Conservation (phyloP, 1,284 basidiomycete genomes). For the Microbotryomycetes sp. region DNA sequence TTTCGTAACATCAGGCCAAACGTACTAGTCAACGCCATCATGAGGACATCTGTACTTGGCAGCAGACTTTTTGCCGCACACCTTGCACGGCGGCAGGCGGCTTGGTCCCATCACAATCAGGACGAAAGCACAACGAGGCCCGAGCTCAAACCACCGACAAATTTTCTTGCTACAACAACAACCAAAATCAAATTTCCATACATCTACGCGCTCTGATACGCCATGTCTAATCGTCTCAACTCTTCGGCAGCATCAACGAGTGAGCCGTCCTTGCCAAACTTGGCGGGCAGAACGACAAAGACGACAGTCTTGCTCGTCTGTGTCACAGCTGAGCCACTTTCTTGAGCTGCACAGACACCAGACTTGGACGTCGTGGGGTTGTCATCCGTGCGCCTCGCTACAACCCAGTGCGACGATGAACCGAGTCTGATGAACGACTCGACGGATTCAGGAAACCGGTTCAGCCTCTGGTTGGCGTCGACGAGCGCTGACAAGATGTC, state of each 20-base stretch:
- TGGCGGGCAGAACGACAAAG: conserved; percentile 9
- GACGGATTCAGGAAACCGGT: conserved; percentile 1
- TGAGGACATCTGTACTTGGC: conserved; percentile 20
- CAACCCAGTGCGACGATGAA: conserved; percentile 5
- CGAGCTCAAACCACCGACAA: too few relatives aligned
- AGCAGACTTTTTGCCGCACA: conserved; percentile 13
- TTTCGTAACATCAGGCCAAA: too few relatives aligned
- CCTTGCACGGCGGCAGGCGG: conserved; percentile 15
- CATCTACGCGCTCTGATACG: conserved; percentile 4
- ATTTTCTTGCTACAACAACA: background rate
- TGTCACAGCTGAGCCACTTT: background rate
- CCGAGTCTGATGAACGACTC: conserved; percentile 12
- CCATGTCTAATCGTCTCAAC: conserved; percentile 7
- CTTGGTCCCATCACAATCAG: background rate
- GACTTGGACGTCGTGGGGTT: background rate
- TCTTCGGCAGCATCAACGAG: conserved; percentile 22
- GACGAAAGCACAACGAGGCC: too few relatives aligned
- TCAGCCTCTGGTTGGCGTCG: background rate
- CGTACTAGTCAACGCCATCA: conserved; percentile 18
- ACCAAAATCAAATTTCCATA: background rate
- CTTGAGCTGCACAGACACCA: too few relatives aligned
- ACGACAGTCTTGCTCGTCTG: conserved; percentile 1
- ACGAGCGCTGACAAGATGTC: conserved; percentile 1
- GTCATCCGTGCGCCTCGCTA: conserved; percentile 1
- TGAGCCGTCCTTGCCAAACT: conserved; percentile 4